Conservation (phyloP, 1,139 yeast genomes). For the Kurtzmaniella quercitrusa region DNA sequence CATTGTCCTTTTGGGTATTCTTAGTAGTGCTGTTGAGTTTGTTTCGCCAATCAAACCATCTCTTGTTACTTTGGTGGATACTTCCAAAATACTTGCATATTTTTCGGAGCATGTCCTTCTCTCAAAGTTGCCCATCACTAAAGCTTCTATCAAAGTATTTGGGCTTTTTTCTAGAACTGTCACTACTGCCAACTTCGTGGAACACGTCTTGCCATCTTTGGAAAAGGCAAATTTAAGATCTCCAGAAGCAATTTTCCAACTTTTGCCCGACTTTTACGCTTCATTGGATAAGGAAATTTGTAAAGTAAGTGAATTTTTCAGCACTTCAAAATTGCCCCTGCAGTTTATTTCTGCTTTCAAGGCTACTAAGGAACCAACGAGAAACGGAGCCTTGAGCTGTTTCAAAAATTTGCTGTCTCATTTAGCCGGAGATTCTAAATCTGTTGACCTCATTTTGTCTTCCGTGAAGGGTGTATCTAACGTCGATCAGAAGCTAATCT, state of each 20-base stretch:
- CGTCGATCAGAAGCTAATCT: constrained; percentile 60
- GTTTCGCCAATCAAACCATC: constrained; percentile 39
- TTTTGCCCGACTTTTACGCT: constrained; percentile 47
- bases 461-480: constrained; percentile 58
- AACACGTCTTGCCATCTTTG: constrained; percentile 51
- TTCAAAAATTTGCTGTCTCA: constrained; percentile 17
- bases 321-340: constrained; percentile 47
- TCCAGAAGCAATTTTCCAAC: constrained; percentile 63
- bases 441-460: constrained; percentile 14
- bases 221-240: constrained; percentile 80
- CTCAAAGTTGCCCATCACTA: constrained; percentile 36
- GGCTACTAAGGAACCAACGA: constrained; percentile 64
- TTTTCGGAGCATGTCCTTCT: constrained; percentile 37
- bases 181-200: constrained; percentile 36
- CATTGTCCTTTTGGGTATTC: constrained; percentile 32
- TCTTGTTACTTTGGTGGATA: constrained; percentile 22
- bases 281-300: constrained; percentile 21
- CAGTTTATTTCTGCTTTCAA: constrained; percentile 65
- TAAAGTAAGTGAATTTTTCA: constrained; percentile 28
- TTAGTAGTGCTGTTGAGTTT: constrained; percentile 35
- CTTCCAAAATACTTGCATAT: constrained; percentile 15
- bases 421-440: constrained; percentile 11
- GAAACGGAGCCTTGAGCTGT: constrained; percentile 48
- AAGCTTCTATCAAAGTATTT: constrained; percentile 20
- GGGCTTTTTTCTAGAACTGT: constrained; percentile 40